phyloP scores from a whole-genome alignment of 2,329 filamentous ascomycete genomes.

The Cladophialophora immunda region DNA sequence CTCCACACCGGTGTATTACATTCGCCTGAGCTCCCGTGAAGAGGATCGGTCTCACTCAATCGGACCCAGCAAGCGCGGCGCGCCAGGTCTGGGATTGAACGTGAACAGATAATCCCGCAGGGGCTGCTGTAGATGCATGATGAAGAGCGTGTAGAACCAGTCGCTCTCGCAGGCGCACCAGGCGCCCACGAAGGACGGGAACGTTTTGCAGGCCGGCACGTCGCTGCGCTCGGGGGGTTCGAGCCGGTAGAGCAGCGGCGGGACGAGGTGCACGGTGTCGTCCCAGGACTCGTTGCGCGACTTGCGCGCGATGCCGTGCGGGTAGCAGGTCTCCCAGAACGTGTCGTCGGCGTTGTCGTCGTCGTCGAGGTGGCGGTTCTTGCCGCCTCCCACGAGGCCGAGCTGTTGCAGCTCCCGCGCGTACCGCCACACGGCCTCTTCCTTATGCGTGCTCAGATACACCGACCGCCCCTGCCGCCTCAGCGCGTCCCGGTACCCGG shows the following conservation, averaged over 20 bases:
- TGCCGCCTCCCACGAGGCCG: no score
- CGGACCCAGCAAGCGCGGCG: no score
- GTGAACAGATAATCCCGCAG: slow-evolving; percentile 3
- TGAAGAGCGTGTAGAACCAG: background rate
- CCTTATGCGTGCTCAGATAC: background rate
- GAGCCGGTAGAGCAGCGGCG: background rate
- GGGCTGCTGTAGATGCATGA: background rate
- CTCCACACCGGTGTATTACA: no score
- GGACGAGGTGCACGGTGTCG: slow-evolving; percentile 1
- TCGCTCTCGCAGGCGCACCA: background rate
- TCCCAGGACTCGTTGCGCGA: slow-evolving; percentile 25
- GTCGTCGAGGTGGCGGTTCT: no score
- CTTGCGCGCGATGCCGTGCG: slow-evolving; percentile 21
- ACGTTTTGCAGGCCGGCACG: slow-evolving; percentile 3
- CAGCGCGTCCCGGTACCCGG: slow-evolving; percentile 14
- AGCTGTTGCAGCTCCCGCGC: background rate
- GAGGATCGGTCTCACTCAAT: no score
- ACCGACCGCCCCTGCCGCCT: slow-evolving; percentile 12
- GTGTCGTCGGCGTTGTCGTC: slow-evolving; percentile 11
- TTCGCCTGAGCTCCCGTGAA: no score
- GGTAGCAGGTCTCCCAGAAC: slow-evolving; percentile 28
- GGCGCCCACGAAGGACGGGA: background rate
- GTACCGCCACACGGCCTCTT: background rate
- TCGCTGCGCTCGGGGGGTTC: background rate
- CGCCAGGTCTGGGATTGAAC: background rate